A percentile compares a stretch with the other conserved stretches of the same genome.
phyloP scores from a whole-genome alignment of 2,329 filamentous ascomycete species.

The Daldinia sp. region DNA sequence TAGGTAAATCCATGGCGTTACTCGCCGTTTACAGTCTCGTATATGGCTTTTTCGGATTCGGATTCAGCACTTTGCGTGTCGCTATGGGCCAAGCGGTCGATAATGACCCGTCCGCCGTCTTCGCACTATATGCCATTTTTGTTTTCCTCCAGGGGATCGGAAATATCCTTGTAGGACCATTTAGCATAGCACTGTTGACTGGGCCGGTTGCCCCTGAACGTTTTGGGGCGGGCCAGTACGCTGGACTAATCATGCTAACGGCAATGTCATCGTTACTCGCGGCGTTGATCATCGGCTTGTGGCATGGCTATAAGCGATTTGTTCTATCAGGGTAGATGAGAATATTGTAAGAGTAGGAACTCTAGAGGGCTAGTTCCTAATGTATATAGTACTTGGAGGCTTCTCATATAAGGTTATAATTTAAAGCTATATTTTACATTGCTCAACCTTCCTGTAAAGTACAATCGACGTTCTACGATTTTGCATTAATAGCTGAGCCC shows the following conservation, averaged over 20 bases:
- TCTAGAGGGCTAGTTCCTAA: too few relatives aligned
- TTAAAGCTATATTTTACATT: too few relatives aligned
- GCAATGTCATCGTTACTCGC: conserved; percentile 17
- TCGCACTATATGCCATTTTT: conserved; percentile 18
- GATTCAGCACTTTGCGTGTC: conserved; percentile 19
- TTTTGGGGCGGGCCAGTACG: conserved; percentile 17
- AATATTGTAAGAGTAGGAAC: too few relatives aligned
- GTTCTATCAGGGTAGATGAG: too few relatives aligned
- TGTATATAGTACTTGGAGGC: too few relatives aligned
- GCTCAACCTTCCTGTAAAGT: too few relatives aligned
- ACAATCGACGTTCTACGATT: too few relatives aligned
- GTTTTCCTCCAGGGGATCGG: conserved; percentile 19
- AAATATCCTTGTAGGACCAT: conserved; percentile 12
- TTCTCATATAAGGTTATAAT: too few relatives aligned
- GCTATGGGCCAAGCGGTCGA: conserved; percentile 22
- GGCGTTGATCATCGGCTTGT: conserved; percentile 11
- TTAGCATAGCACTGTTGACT: conserved; percentile 16
- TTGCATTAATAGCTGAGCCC: too few relatives aligned
- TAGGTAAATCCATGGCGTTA: conserved; percentile 12
- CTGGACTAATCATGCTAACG: conserved; percentile 18
- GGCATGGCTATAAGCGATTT: too few relatives aligned
- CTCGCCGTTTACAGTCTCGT: conserved; percentile 18
- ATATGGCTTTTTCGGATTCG: conserved; percentile 22
- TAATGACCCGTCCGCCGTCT: conserved; percentile 17
- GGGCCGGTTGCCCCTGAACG: conserved; percentile 3